Conservation (phyloP, 768 basidiomycete species). For the Podaxis rugospora region DNA sequence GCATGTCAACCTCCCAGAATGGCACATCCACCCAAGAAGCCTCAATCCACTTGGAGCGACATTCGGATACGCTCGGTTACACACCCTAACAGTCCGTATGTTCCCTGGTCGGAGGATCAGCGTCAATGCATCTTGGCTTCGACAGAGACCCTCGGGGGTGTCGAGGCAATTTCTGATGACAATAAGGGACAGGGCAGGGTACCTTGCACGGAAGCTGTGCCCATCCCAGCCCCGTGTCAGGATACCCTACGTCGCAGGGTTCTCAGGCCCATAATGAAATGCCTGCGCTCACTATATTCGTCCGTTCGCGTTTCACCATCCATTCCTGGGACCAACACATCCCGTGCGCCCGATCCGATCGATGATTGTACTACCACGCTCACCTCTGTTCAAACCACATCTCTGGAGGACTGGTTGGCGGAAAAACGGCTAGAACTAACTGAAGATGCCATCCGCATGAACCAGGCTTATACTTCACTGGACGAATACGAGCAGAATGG, state of each 20-base stretch:
- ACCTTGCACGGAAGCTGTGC: background rate
- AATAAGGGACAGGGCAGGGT: background rate
- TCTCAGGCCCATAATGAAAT: slow-evolving; percentile 6
- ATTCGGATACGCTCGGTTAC: slow-evolving; percentile 4
- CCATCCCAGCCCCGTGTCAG: background rate
- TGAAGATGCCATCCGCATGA: slow-evolving; percentile 26
- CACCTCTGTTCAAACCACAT: slow-evolving; percentile 21
- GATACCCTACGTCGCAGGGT: background rate
- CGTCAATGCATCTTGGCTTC: slow-evolving; percentile 40
- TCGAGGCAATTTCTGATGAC: background rate
- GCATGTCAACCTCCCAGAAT: background rate
- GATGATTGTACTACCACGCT: slow-evolving; percentile 15
- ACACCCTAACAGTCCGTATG: slow-evolving; percentile 54
- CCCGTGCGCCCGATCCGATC: slow-evolving; percentile 15
- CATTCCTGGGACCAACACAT: background rate
- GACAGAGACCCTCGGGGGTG: background rate
- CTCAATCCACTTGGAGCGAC: background rate
- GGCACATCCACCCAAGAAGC: background rate
- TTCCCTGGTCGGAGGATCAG: slow-evolving; percentile 41
- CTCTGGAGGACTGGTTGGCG: slow-evolving; percentile 31
- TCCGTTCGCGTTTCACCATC: background rate
- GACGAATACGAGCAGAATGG: slow-evolving; percentile 45
- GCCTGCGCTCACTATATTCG: slow-evolving; percentile 10
- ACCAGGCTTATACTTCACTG: slow-evolving; percentile 19
- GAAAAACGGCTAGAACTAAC: slow-evolving; percentile 29